These are phyloP conservation scores for Arthrobotrys entomopaga DNA, from an alignment of 2,329 filamentous ascomycete species.

Conservation along the genomic window DNA sequence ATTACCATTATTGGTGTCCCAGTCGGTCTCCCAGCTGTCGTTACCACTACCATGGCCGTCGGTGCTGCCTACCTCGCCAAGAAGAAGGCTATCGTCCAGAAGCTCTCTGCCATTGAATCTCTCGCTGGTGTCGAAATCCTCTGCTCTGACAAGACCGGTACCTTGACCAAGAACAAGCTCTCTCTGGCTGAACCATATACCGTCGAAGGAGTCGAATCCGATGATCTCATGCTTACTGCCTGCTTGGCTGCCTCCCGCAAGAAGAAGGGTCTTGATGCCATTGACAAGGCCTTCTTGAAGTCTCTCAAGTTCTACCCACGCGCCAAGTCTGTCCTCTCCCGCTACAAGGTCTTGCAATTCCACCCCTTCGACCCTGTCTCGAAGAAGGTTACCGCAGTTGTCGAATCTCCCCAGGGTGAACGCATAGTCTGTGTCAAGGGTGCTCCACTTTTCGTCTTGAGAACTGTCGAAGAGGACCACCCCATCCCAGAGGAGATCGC, in stretches of 20 bases:
- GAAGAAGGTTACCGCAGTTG: constrained; percentile 88
- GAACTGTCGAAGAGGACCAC: constrained; percentile 86
- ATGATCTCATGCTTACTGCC: constrained; percentile 91
- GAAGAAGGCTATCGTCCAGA: constrained; percentile 93
- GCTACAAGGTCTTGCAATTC: constrained; percentile 87
- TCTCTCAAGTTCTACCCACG: constrained; percentile 82
- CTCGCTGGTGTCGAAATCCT: constrained; percentile 92
- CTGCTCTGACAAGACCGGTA: constrained; percentile 94
- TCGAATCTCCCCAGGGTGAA: constrained; percentile 84
- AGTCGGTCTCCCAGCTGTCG: constrained; percentile 90
- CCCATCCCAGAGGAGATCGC: constrained; percentile 79
- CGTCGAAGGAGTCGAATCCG: constrained; percentile 80
- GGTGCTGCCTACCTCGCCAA: constrained; percentile 90
- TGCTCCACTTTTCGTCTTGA: constrained; percentile 85
- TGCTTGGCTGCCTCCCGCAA: constrained; percentile 90
- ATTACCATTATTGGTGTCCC: constrained; percentile 93
- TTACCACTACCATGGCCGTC: constrained; percentile 94
- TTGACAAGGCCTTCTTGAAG: constrained; percentile 94
- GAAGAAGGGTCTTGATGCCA: constrained; percentile 95
- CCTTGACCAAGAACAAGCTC: constrained; percentile 92
- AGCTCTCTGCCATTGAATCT: constrained; percentile 90
- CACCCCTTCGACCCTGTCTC: constrained; percentile 90
- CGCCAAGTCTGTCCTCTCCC: constrained; percentile 80
- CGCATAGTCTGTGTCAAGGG: constrained; percentile 90
- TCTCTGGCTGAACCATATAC: constrained; percentile 86